Conservation (phyloP, 2,329 filamentous ascomycete species). For the Cercospora sesami region DNA sequence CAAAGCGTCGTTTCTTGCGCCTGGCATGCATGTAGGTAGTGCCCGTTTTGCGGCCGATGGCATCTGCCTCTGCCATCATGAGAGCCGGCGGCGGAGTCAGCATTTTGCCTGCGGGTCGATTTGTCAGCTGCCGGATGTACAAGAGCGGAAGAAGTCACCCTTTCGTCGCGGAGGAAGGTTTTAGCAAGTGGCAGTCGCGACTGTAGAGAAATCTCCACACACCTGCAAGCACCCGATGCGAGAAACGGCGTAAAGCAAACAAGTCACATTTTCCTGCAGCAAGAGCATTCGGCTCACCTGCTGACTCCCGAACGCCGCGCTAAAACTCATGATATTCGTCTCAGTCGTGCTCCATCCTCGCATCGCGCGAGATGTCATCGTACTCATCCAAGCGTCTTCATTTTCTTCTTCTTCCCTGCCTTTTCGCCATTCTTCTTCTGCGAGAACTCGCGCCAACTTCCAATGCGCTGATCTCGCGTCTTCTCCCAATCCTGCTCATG, state of each 20-base stretch:
- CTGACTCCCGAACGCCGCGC: slow-evolving; percentile 18
- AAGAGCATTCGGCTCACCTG: not conserved
- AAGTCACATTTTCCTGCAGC: slow-evolving; percentile 3
- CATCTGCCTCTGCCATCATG: not conserved
- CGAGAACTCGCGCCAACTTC: slow-evolving; percentile 89
- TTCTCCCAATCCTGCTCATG: slow-evolving; percentile 95
- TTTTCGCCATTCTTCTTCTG: slow-evolving; percentile 52
- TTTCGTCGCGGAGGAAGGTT: not conserved
- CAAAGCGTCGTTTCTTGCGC: slow-evolving; percentile 20
- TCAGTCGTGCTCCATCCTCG: not conserved
- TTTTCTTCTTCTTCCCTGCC: slow-evolving; percentile 55
- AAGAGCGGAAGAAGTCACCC: not conserved
- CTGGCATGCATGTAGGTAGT: slow-evolving; percentile 26
- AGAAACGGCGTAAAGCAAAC: not conserved
- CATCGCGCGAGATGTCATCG: not conserved
- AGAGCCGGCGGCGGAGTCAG: not conserved
- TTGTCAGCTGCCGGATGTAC: not conserved
- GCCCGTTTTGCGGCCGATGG: not conserved
- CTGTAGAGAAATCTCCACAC: not conserved
- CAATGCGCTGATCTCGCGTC: slow-evolving; percentile 85
- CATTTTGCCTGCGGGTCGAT: not conserved
- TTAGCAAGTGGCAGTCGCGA: not conserved
- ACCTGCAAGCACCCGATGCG: not conserved
- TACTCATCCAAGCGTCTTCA: slow-evolving; percentile 54
- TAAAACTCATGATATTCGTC: slow-evolving; percentile 7